Conservation (phyloP, 1,284 basidiomycete species). For the Phylloboletellus chloephorus region DNA sequence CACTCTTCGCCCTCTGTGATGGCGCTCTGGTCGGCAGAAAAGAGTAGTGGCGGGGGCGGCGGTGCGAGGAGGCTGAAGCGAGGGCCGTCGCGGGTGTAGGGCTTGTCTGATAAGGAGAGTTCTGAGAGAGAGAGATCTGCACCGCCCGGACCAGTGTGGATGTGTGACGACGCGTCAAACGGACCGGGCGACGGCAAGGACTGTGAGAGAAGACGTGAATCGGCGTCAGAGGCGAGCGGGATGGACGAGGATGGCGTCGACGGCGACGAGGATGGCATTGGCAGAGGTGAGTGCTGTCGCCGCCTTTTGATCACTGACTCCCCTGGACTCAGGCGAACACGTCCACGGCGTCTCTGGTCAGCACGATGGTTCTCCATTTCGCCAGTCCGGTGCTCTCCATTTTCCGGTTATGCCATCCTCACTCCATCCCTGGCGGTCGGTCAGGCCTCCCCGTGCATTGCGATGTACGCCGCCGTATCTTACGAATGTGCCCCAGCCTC, state of each 20-base stretch:
- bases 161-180: conserved; percentile 35
- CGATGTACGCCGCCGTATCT: background rate
- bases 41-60: conserved; percentile 26
- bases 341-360: no score
- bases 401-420: background rate
- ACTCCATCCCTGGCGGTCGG: background rate
- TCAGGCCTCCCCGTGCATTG: background rate
- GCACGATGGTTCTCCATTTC: no score
- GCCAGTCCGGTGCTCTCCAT: background rate
- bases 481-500: background rate
- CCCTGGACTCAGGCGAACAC: no score
- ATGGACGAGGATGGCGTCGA: conserved; percentile 31
- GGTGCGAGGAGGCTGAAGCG: conserved; percentile 42
- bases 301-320: no score
- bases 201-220: conserved; percentile 50
- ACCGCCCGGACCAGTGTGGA: conserved; percentile 41
- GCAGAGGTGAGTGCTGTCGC: background rate
- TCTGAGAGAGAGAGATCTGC: conserved; percentile 62
- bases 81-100: conserved; percentile 27
- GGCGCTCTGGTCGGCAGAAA: conserved; percentile 25
- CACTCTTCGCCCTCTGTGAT: conserved; percentile 30
- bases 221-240: conserved; percentile 19
- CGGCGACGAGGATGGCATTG: conserved; percentile 32
- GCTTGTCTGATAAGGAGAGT: conserved; percentile 45
- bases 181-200: conserved; percentile 36